Evolutionary conservation across 2,329 filamentous ascomycete species (phyloP), one percentile per base, ranked within the genome.

Genomic region (Colletotrichum tamarilloi): DNA sequence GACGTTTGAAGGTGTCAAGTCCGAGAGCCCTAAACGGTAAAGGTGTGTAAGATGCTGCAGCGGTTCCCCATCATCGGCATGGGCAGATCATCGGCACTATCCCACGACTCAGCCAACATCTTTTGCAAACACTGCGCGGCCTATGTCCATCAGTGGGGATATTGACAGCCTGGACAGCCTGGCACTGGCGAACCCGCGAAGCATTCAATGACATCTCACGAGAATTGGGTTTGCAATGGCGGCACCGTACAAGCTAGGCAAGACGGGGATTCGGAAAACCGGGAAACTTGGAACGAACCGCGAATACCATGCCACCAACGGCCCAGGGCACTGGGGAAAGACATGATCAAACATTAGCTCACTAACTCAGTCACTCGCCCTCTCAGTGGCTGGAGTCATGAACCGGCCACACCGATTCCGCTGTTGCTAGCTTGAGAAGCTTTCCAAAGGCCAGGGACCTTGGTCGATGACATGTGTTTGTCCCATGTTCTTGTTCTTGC

Each of bases 401-500:
- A 19, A 53, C 58, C n/a, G 69, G 59, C 28, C 58, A 28, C 63
- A 67, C 68, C 63, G 56, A 67, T 46, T 46, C 28, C 55, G 28
- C 32, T 59, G 66, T 22, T 49, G 42, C 42, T 11, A 49, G 42
- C 42, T 22, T 22, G 42, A 11, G 42, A 69, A 63, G 58, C 57
- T 53, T 58, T 55, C 32, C 58, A 19, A 52, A 24, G 66, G 22
- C 46, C 66, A 62, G 70, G 55, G n/a, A 28, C 56, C 67, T 49
- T 49, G 70, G 59, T 56, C 46, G 59, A 71, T 70, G 71, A 73
- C 71, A 73, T 73, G 67, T 65, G 71, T 70, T 66, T 73, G 62
- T 70, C 60, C 71, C 59, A 62, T n/a, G 38, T 26, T 46, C 49
- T 42, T 49, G 32, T 35, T 35, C 32, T 35, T 12, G 32, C 11